phyloP scores from a whole-genome alignment of 2,329 filamentous ascomycete species.

The Rosellinia necatrix region DNA sequence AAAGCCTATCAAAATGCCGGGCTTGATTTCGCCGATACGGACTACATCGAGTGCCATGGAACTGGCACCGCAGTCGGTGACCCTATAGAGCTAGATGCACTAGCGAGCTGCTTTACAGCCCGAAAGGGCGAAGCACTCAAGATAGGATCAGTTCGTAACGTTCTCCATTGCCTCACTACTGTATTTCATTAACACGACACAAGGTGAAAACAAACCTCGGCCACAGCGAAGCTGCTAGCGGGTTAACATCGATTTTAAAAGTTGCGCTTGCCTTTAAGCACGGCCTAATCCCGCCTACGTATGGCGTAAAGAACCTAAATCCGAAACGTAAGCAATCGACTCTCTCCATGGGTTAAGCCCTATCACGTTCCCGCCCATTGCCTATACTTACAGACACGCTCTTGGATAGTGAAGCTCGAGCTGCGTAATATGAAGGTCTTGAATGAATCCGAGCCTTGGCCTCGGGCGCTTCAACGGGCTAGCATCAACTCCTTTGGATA shows the following conservation, averaged over 20 bases:
- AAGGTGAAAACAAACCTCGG: slow-evolving; percentile 29
- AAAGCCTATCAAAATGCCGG: slow-evolving; percentile 42
- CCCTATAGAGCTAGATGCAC: slow-evolving; percentile 23
- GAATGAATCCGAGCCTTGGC: not conserved
- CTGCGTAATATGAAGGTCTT: not conserved
- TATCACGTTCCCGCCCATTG: not conserved
- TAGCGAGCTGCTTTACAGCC: slow-evolving; percentile 11
- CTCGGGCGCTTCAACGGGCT: not conserved
- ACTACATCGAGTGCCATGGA: not conserved
- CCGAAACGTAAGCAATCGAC: not conserved
- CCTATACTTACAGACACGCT: not conserved
- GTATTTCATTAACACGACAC: too few relatives aligned
- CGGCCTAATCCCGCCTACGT: slow-evolving; percentile 22
- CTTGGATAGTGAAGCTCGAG: not conserved
- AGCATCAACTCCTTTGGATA: slow-evolving; percentile 14
- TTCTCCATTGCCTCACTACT: not conserved
- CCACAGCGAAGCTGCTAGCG: slow-evolving; percentile 30
- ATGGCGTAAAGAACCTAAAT: not conserved
- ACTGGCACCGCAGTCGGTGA: not conserved
- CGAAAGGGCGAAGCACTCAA: not conserved
- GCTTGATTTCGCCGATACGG: slow-evolving; percentile 12
- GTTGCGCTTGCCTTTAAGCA: slow-evolving; percentile 23
- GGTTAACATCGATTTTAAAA: slow-evolving; percentile 30
- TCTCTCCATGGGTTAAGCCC: not conserved
- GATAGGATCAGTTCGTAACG: not conserved